Evolutionary conservation across 768 basidiomycete genomes (phyloP).

Genomic region (Macrolepiota fuliginosa): DNA sequence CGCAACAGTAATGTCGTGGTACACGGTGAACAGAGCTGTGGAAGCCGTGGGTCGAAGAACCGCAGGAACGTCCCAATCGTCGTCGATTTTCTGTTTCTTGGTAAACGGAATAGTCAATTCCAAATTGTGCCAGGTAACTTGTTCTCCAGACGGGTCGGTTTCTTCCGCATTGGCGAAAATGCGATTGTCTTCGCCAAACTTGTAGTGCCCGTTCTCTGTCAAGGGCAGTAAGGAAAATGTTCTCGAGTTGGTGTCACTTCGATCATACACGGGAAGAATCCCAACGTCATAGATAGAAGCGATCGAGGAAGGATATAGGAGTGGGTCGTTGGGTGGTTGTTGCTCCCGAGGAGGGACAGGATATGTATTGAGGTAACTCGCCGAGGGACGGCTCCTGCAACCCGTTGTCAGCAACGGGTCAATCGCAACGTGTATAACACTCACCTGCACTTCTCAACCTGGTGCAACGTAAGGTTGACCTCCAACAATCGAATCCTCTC

Average conservation of each 20-base stretch:
- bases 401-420: constrained; percentile 5
- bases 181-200: constrained; percentile 41
- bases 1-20: constrained; percentile 52
- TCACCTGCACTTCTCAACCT: constrained; percentile 68
- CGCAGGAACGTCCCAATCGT: constrained; percentile 38
- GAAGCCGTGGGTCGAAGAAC: constrained; percentile 43
- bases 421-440: constrained; percentile 17
- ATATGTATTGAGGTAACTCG: constrained; percentile 40
- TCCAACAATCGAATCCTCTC: constrained; percentile 53
- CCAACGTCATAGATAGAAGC: constrained; percentile 50
- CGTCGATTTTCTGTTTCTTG: constrained; percentile 23
- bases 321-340: constrained; percentile 65
- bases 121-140: constrained; percentile 57
- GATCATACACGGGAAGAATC: constrained; percentile 26
- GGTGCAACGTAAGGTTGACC: constrained; percentile 56
- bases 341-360: constrained; percentile 52
- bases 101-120: constrained; percentile 52
- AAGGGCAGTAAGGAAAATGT: constrained; percentile 51
- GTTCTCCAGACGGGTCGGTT: constrained; percentile 17
- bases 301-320: constrained; percentile 56
- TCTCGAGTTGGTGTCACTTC: constrained; percentile 25
- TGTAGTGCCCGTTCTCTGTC: constrained; percentile 42
- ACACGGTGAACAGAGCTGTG: constrained; percentile 56
- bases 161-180: constrained; percentile 40
- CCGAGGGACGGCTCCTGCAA: constrained; percentile 39